Base-by-base conservation (phyloP, 2,329 filamentous ascomycete species). In the Teratosphaeria pseudoeucalypti region DNA sequence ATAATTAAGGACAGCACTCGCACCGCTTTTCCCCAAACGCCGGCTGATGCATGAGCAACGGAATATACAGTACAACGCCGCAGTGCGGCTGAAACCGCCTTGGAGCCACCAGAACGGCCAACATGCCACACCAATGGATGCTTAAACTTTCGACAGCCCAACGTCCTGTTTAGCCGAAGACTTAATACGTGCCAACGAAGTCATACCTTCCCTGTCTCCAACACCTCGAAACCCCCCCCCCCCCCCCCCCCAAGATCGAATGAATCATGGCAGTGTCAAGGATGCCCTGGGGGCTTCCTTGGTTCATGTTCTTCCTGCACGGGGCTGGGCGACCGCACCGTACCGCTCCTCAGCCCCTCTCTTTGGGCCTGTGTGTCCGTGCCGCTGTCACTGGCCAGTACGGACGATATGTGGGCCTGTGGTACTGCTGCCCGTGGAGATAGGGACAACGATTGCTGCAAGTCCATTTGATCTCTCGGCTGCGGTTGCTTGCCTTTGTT, bases 291-390 rank as follows among this genome's bases (percentile, higher is more conserved):
- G 23, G 66, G 67, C 61, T 64, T 66, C 39, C 47, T n/a, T n/a
- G 32, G 55, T 19, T 49, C 43, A 34, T 60, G 61, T 56, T 71
- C 68, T 57, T 71, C 70, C 34, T 60, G 55, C 23, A 70, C 68
- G 0, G 68, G 68, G 34, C 65, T 66, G 9, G 67, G 67, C 29
- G 65, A 66, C 32, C 68, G 62, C 26, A 71, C 66, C 6, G 64
- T 64, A 2, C 69, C 69, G 55, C 67, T 69, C 52, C 66, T 63
- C 56, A 70, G 34, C 9, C 66, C 66, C 54, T 70, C 68, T 19
- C 63, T 56, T 47, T 67, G 64, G 32, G 64, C 57, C 37, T 57
- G 57, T n/a, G 58, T 49, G 43, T 69, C 68, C 3, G 67, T 68
- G 12, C 67, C 68, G 5, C 65, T 55, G 54, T 69, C 67, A 11